Evolutionary conservation across 176 grass and related monocot species (phyloP), one percentile per base, ranked within the genome.

Genomic region (Carex parvula): DNA sequence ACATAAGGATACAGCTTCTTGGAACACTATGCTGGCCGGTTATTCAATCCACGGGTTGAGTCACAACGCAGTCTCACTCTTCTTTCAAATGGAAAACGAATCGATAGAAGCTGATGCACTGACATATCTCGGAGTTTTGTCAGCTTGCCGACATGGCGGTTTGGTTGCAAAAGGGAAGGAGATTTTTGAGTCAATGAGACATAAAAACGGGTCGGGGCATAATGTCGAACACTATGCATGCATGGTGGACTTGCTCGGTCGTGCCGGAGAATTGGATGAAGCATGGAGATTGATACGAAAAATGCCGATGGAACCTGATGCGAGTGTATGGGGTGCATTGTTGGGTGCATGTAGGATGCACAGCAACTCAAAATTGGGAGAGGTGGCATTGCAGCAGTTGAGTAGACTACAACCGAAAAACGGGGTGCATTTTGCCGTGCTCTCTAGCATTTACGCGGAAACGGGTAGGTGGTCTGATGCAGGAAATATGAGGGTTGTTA

Each of bases 171-270:
- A 93, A 90, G 95, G 90, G 21, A 75, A 33, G 42, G 60, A 39
- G 46, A 72, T 87, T n/a, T 97, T 97, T 86, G 60, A 24, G 50
- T 89, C 86, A 4, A 94, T 94, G 83, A 85, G 59, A 75, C 74
- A 85, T 13, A 65, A 90, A 84, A 80, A 90, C 18, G 56, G 50
- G 9, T 75, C 92, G 21, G 70, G 14, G 73, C 92, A 92, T 70
- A 83, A 91, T 60, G 29, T 94, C 0, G 89, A 94, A 37, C 95
- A 97, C 70, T 94, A 90, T 84, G 91, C 95, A 55, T 94, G 92
- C 84, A 91, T 97, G 95, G 92, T 94, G 41, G 95, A 97, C 71
- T 88, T 97, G 74, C 88, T 97, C 13, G 95, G 92, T 32, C 89
- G 90, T 65, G 89, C 89, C 46, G 95, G 95, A 75, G 78, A 54